phyloP scores from a whole-genome alignment of 805 yeast genomes.

The Yarrowia phangngaensis region DNA sequence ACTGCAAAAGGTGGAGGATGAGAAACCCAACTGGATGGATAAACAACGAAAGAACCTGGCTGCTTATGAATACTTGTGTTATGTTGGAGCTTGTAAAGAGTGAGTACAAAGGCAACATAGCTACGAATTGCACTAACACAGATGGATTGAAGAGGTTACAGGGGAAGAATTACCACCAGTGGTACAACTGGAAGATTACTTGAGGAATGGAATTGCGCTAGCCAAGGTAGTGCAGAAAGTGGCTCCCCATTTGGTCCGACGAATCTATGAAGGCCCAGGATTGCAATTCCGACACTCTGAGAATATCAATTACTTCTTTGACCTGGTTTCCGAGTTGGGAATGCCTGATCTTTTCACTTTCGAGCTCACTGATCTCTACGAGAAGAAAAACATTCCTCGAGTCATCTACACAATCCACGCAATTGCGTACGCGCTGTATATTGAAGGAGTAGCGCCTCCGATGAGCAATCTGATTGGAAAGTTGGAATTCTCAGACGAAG shows the following conservation, averaged over 20 bases:
- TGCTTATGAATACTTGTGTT: slow-evolving; percentile 75
- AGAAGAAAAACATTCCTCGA: slow-evolving; percentile 85
- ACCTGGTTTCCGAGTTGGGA: slow-evolving; percentile 59
- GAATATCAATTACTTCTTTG: slow-evolving; percentile 78
- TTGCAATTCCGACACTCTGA: slow-evolving; percentile 88
- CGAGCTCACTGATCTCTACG: slow-evolving; percentile 89
- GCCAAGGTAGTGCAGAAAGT: slow-evolving; percentile 74
- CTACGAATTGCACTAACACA: slow-evolving; percentile 22
- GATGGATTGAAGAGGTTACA: slow-evolving; percentile 67
- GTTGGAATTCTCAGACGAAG: slow-evolving; percentile 61
- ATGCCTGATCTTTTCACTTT: slow-evolving; percentile 87
- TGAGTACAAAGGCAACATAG: slow-evolving; percentile 26
- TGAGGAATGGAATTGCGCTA: slow-evolving; percentile 79
- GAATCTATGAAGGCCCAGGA: slow-evolving; percentile 54
- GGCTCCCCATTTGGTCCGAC: slow-evolving; percentile 58
- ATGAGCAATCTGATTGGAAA: slow-evolving; percentile 62
- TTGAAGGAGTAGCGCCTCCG: slow-evolving; percentile 53
- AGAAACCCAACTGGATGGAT: slow-evolving; percentile 41
- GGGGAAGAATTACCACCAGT: slow-evolving; percentile 56
- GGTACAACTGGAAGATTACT: slow-evolving; percentile 56
- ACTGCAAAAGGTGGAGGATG: slow-evolving; percentile 36
- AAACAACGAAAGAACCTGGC: slow-evolving; percentile 44
- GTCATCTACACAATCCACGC: slow-evolving; percentile 94
- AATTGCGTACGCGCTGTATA: slow-evolving; percentile 65
- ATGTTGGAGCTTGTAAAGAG: slow-evolving; percentile 72